Conservation (phyloP, 106 monocot species). For the Vanilla planifolia region DNA sequence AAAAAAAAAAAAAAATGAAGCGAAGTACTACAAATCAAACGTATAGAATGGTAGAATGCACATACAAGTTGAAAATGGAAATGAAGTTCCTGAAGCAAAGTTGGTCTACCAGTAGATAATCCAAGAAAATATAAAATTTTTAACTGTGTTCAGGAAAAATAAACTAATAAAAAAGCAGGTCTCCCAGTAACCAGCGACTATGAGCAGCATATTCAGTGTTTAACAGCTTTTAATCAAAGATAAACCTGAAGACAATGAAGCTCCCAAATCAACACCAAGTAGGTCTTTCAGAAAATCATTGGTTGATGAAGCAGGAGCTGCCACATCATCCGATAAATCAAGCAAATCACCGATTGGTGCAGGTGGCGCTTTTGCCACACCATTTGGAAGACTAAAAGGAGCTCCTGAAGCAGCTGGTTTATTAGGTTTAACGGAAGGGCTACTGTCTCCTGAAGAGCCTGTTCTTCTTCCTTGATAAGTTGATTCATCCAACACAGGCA, state of each 20-base stretch:
- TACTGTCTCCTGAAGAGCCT: constrained; percentile 27
- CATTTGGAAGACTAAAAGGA: constrained; percentile 79
- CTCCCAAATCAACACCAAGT: constrained; percentile 61
- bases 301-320: constrained; percentile 44
- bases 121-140: too few species aligned
- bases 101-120: too few species aligned
- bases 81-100: too few species aligned
- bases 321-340: constrained; percentile 89
- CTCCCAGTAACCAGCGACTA: too few species aligned
- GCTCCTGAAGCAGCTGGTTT: constrained; percentile 26
- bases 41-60: too few species aligned
- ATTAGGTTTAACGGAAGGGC: constrained; percentile 30
- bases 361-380: constrained; percentile 62
- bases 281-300: constrained; percentile 81
- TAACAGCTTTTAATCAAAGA: too few species aligned
- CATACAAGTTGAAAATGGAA: too few species aligned
- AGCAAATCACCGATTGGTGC: constrained; percentile 72
- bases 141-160: too few species aligned
- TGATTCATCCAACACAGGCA: constrained; percentile 75
- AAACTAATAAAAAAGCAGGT: too few species aligned
- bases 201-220: too few species aligned
- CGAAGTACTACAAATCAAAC: too few species aligned
- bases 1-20: too few species aligned
- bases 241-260: constrained; percentile 60
- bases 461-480: constrained; percentile 59